phyloP scores from a whole-genome alignment of 1,284 basidiomycete species.

The Singerocomus rubriflavus region DNA sequence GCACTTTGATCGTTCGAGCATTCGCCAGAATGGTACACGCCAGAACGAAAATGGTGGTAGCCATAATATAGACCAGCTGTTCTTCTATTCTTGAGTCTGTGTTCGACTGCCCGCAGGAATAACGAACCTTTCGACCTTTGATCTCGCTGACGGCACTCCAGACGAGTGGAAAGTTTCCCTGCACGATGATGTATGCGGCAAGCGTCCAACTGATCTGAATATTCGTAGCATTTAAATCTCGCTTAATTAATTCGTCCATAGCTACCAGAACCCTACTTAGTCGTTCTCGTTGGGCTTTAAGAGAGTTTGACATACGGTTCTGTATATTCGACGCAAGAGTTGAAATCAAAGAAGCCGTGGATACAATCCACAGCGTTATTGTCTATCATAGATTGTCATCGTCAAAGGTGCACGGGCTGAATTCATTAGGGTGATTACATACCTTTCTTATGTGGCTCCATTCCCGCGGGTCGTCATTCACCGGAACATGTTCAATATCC shows the following conservation, averaged over 20 bases:
- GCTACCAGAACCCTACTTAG: conserved; percentile 37
- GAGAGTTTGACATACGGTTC: conserved; percentile 45
- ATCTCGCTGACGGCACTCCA: conserved; percentile 79
- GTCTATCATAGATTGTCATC: conserved; percentile 37
- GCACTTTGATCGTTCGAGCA: conserved; percentile 55
- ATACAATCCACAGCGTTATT: conserved; percentile 53
- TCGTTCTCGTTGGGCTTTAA: conserved; percentile 20
- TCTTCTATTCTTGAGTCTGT: conserved; percentile 1
- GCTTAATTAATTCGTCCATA: conserved; percentile 64
- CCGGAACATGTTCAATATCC: conserved; percentile 67
- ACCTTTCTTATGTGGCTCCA: conserved; percentile 74
- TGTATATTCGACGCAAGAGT: conserved; percentile 69
- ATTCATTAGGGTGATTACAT: conserved; percentile 21
- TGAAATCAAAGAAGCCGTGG: conserved; percentile 62
- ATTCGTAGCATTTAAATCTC: conserved; percentile 61
- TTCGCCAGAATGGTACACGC: conserved; percentile 66
- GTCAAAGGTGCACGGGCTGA: background rate
- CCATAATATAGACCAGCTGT: conserved; percentile 65
- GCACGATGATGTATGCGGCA: conserved; percentile 77
- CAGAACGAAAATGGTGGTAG: conserved; percentile 56
- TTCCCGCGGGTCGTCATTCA: conserved; percentile 73
- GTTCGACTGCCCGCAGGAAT: background rate
- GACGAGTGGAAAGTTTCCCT: conserved; percentile 64
- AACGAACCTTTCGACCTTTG: conserved; percentile 70
- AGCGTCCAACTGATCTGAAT: conserved; percentile 72